Conservation (phyloP, 495 filamentous ascomycete genomes). For the Lasiosphaeris hirsuta region DNA sequence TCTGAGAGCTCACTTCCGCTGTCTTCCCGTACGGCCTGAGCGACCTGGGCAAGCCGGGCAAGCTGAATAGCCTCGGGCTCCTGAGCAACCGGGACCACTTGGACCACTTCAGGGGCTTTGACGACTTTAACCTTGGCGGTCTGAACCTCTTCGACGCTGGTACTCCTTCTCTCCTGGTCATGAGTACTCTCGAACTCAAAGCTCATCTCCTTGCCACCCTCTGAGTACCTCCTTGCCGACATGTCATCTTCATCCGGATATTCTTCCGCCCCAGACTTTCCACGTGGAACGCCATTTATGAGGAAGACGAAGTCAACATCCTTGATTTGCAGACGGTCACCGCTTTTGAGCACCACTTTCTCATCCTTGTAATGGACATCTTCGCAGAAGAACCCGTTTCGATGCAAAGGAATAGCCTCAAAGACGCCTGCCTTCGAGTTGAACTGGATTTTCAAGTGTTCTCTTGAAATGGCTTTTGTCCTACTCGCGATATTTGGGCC, state of each 20-base stretch:
- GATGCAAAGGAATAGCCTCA: constrained; percentile 75
- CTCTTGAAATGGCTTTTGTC: constrained; percentile 74
- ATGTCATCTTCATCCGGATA: constrained; percentile 39
- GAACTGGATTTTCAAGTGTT: constrained; percentile 81
- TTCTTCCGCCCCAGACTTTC: constrained; percentile 64
- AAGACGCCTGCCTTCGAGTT: constrained; percentile 71
- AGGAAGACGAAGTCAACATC: constrained; percentile 70
- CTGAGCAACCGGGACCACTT: constrained; percentile 2
- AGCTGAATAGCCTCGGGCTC: neutral
- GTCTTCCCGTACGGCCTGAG: constrained; percentile 10
- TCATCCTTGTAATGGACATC: constrained; percentile 64
- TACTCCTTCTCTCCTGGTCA: constrained; percentile 48
- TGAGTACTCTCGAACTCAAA: constrained; percentile 62
- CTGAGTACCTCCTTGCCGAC: constrained; percentile 41
- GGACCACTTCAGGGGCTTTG: constrained; percentile 6
- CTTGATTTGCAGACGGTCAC: constrained; percentile 74
- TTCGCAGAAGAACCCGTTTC: constrained; percentile 83
- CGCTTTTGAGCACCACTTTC: constrained; percentile 63
- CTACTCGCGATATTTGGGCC: constrained; percentile 54
- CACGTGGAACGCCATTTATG: constrained; percentile 67
- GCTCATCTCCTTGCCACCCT: constrained; percentile 58
- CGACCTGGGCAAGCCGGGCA: neutral
- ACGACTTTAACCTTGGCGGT: too few species aligned
- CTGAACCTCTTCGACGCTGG: constrained; percentile 45
- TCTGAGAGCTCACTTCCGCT: constrained; percentile 33